These are phyloP conservation scores for Pyricularia grisea DNA, from an alignment of 2,329 filamentous ascomycete species.

Conservation along the genomic window DNA sequence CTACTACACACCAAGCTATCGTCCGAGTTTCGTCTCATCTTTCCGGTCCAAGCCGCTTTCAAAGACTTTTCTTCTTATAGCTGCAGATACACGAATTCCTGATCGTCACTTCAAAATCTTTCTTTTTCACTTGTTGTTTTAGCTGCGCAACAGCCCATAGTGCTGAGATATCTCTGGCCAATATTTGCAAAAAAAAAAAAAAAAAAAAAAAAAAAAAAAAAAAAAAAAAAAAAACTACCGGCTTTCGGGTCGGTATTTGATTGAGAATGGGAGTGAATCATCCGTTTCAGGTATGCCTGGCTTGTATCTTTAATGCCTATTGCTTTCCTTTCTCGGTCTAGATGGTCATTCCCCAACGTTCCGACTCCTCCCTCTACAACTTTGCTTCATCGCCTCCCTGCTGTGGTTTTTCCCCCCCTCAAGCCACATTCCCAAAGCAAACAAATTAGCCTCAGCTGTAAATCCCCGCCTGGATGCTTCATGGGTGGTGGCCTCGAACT, in stretches of 20 bases:
- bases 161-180: not conserved
- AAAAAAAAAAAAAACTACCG: not conserved
- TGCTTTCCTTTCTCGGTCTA: not conserved
- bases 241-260: not conserved
- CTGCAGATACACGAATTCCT: not conserved
- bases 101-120: not conserved
- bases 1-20: not conserved
- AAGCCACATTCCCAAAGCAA: not conserved
- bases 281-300: not conserved
- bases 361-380: not conserved
- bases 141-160: not conserved
- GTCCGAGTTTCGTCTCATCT: not conserved
- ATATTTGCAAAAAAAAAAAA: not conserved
- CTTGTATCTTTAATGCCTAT: not conserved
- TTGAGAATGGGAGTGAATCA: not conserved
- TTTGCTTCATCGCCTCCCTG: not conserved
- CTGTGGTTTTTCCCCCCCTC: too few relatives aligned
- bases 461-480: not conserved
- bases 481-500: not conserved
- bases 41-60: not conserved
- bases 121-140: not conserved
- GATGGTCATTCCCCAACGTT: slow-evolving; percentile 8
- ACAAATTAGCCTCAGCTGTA: not conserved
- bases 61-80: not conserved
- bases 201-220: not conserved